A percentile compares a stretch with the other conserved stretches of the same genome.
Evolutionary conservation across 2,329 filamentous ascomycete species (phyloP).

Genomic region (Calonectria hawksworthii): DNA sequence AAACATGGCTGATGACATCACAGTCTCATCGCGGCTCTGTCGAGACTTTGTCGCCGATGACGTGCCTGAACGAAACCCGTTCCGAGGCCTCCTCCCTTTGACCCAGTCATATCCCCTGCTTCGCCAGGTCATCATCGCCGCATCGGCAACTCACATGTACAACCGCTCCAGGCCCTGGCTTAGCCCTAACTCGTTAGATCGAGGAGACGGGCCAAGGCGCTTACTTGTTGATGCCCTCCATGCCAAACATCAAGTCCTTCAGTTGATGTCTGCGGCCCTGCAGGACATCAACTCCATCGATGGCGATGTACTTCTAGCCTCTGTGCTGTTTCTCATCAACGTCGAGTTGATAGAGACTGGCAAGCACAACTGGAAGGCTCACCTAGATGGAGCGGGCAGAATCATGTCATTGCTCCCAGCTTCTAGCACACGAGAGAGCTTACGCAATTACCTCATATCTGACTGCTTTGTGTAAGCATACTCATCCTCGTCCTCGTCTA

Average conservation of each 20-base stretch:
- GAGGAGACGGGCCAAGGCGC: conserved; percentile 42
- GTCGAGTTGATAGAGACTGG: conserved; percentile 65
- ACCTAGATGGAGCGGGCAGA: conserved; percentile 60
- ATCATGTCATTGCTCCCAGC: conserved; percentile 58
- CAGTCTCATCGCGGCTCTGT: conserved; percentile 65
- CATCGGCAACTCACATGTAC: conserved; percentile 63
- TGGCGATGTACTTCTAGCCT: conserved; percentile 59
- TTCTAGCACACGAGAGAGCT: conserved; percentile 49
- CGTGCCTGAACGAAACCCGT: conserved; percentile 60
- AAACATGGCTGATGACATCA: conserved; percentile 35
- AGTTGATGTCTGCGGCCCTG: conserved; percentile 57
- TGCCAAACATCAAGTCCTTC: conserved; percentile 61
- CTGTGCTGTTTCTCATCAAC: conserved; percentile 65
- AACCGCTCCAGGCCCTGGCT: conserved; percentile 55
- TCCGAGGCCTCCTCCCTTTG: conserved; percentile 60
- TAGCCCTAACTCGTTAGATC: conserved; percentile 43
- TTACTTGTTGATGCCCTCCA: conserved; percentile 60
- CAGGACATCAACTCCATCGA: conserved; percentile 53
- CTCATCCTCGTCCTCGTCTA: neutral
- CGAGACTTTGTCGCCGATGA: conserved; percentile 66
- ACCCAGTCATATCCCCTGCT: conserved; percentile 58
- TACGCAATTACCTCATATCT: conserved; percentile 62
- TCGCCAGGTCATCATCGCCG: conserved; percentile 62
- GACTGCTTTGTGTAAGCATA: conserved; percentile 61
- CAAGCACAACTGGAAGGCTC: conserved; percentile 61